phyloP scores from a whole-genome alignment of 805 yeast species.

The Schwanniomyces vanrijiae region DNA sequence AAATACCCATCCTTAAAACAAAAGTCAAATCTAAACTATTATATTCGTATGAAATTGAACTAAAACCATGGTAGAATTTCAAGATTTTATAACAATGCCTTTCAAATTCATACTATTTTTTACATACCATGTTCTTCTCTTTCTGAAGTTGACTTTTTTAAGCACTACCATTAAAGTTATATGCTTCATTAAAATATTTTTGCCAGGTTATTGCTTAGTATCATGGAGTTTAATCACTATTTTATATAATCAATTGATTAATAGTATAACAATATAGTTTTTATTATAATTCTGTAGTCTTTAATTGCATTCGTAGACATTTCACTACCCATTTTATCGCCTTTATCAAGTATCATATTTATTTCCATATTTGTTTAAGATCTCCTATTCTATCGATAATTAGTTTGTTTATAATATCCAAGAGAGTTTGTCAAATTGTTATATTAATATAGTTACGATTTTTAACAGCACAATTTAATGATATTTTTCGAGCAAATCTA shows the following conservation, averaged over 20 bases:
- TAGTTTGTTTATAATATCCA: background rate
- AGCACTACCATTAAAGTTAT: too few relatives aligned
- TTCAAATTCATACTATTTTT: background rate
- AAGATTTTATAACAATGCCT: background rate
- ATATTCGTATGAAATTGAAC: background rate
- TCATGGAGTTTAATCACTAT: background rate
- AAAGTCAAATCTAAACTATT: background rate
- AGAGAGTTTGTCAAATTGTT: background rate
- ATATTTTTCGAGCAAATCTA: background rate
- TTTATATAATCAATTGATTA: too few relatives aligned
- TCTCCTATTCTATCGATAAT: background rate
- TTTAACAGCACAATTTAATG: background rate
- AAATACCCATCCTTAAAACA: background rate
- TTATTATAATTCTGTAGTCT: too few relatives aligned
- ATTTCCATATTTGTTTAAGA: background rate
- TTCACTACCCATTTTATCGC: background rate
- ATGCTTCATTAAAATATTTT: background rate
- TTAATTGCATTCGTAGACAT: background rate
- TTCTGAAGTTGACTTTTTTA: too few relatives aligned
- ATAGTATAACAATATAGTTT: too few relatives aligned
- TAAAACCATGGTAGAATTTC: background rate
- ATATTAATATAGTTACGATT: background rate
- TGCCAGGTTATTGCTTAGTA: background rate
- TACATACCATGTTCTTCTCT: background rate
- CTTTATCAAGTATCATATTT: background rate